Base-by-base conservation (phyloP, 371 early-diverging fungal species). In the Apophysomyces trapeziformis region DNA sequence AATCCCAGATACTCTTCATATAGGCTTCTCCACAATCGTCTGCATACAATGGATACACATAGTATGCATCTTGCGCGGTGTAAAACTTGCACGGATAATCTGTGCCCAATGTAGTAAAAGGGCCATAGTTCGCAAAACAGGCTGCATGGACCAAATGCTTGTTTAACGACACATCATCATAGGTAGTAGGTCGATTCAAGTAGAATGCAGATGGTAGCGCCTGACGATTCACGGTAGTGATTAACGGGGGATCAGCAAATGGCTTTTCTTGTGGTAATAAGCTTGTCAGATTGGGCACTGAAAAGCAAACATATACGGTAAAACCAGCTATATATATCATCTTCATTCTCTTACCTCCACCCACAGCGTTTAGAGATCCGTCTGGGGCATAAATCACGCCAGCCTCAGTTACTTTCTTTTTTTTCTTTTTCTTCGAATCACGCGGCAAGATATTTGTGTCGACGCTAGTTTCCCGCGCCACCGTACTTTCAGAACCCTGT, bases 1-100 rank as follows among this genome's bases (percentile, higher is more conserved):
- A 91, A 43, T 82, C 78, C 74, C 80, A 84, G 14, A 90, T 63
- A 63, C 90, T 90, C 7, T 78, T 76, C 65, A 87, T 80, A 60
- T 89, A 89, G 0, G 90, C 86, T 71, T 89, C 87, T 0, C 88
- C 88, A 14, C 77, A 78, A 46, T 84, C 84, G 57, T 89, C 88
- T 11, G 89, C 90, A 68, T 80, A 87, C 12, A 86, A 67, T 57
- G 84, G 83, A 63, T 83, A 86, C 12, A 86, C 80, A 18, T 83
- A 85, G 12, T 75, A 70, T 4, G 81, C 79, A 65, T 79, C 80
- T 16, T 77, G 74, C 0, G 77, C 73, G 13, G 79, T 77, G 56
- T 80, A 80, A 57, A 77, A 80, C n/a, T 72, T 73, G 9, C 82
- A 85, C 5, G 88, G 85, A 21, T 82, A 74, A 13, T 80, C 77